phyloP scores from a whole-genome alignment of 139 green algal genomes.

The Tetradesmus obliquus region DNA sequence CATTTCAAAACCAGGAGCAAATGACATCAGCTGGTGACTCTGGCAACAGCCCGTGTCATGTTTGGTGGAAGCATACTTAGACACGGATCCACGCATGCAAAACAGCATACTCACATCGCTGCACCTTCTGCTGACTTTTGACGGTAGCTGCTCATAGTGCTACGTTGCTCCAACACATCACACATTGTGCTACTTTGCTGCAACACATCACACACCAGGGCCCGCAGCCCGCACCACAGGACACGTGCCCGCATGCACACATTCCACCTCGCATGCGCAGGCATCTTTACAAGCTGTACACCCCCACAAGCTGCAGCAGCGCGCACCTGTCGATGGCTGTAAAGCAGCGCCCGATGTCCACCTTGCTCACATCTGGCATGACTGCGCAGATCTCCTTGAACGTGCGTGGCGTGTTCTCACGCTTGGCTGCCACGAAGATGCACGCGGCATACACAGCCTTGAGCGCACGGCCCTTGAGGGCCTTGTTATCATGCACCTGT shows the following conservation, averaged over 20 bases:
- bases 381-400: constrained; percentile 92
- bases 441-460: constrained; percentile 87
- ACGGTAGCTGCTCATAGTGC: too few species aligned
- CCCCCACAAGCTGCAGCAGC: neutral
- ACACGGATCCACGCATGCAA: neutral
- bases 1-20: neutral
- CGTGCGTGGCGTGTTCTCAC: constrained; percentile 76
- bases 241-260: neutral
- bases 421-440: constrained; percentile 88
- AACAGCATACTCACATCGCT: neutral
- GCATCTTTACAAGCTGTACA: neutral
- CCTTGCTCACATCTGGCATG: constrained; percentile 73
- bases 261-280: neutral
- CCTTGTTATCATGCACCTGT: constrained; percentile 65
- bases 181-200: too few species aligned
- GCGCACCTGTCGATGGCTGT: constrained; percentile 52
- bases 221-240: neutral
- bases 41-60: neutral
- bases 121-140: too few species aligned
- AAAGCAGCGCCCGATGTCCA: constrained; percentile 83
- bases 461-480: constrained; percentile 63
- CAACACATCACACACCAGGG: too few species aligned
- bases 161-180: too few species aligned
- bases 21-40: neutral
- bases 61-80: neutral